Percentiles rank a stretch among this genome's conserved stretches.
Evolutionary conservation across 2,329 filamentous ascomycete species (phyloP).

Genomic region (Phialophora verrucosa): DNA sequence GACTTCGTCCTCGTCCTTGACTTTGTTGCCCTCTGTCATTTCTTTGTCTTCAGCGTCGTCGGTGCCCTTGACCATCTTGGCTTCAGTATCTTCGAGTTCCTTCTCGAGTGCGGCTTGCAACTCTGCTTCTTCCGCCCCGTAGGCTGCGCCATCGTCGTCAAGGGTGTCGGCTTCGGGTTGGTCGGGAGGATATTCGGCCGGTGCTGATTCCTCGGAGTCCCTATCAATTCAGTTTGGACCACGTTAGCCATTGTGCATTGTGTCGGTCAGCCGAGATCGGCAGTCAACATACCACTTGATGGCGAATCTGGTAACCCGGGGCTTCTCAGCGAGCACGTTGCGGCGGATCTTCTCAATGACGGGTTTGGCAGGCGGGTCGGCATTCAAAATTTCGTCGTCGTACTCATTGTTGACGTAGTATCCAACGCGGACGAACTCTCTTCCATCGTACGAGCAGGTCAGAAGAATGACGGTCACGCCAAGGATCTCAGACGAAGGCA

Average conservation of each 20-base stretch:
- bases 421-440: slow-evolving; percentile 96
- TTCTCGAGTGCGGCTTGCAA: slow-evolving; percentile 67
- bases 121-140: slow-evolving; percentile 87
- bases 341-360: slow-evolving; percentile 89
- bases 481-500: slow-evolving; percentile 92
- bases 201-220: slow-evolving; percentile 97
- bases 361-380: slow-evolving; percentile 89
- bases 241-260: background rate
- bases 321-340: slow-evolving; percentile 95
- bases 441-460: slow-evolving; percentile 92
- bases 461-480: slow-evolving; percentile 97
- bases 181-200: slow-evolving; percentile 93
- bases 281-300: slow-evolving; percentile 85
- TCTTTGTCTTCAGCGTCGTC: slow-evolving; percentile 65
- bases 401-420: slow-evolving; percentile 99
- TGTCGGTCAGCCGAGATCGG: background rate
- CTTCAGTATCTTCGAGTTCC: slow-evolving; percentile 57
- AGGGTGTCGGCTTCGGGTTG: slow-evolving; percentile 91
- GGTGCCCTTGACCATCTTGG: slow-evolving; percentile 50
- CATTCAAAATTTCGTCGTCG: slow-evolving; percentile 84
- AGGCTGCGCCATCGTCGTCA: slow-evolving; percentile 81
- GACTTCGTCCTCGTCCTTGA: slow-evolving; percentile 65
- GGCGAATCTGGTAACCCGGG: slow-evolving; percentile 92
- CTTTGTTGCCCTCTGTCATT: slow-evolving; percentile 68
- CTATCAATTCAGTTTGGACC: slow-evolving; percentile 54